These are phyloP conservation scores for Kandelia obovata DNA, from an alignment of 345 rosid species.

Conservation along the genomic window DNA sequence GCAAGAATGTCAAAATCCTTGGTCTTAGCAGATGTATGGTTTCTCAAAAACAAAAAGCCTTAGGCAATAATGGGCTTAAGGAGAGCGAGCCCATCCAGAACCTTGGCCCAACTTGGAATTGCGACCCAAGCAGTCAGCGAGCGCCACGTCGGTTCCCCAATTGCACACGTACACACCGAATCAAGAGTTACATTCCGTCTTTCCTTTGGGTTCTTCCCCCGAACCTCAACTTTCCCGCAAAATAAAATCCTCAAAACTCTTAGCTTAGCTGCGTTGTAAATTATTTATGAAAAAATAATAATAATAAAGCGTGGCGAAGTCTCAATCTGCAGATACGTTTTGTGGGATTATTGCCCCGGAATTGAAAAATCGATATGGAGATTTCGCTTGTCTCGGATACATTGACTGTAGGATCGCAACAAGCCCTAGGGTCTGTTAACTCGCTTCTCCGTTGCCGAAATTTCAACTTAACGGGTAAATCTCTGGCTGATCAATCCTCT, in stretches of 20 bases:
- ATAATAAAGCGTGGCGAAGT: too few species aligned
- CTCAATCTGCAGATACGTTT: neutral
- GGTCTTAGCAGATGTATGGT: too few species aligned
- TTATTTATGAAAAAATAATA: neutral
- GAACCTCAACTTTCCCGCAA: neutral
- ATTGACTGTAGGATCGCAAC: slow-evolving; percentile 36
- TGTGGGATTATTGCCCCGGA: neutral
- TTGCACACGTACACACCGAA: neutral
- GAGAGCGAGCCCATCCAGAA: too few species aligned
- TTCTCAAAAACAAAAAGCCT: too few species aligned
- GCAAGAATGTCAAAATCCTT: too few species aligned
- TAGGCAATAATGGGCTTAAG: too few species aligned
- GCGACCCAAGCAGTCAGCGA: too few species aligned
- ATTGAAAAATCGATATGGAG: slow-evolving; percentile 40
- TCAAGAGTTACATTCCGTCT: slow-evolving; percentile 3
- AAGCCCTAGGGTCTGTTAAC: slow-evolving; percentile 52
- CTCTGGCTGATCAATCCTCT: slow-evolving; percentile 25
- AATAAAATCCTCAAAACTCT: slow-evolving; percentile 7
- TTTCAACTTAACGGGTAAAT: slow-evolving; percentile 3
- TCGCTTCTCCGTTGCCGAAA: slow-evolving; percentile 34
- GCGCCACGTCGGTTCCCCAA: too few species aligned
- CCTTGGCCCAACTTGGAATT: too few species aligned
- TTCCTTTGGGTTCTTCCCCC: neutral
- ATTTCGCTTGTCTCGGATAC: slow-evolving; percentile 48
- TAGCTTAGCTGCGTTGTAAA: slow-evolving; percentile 17